phyloP scores from a whole-genome alignment of 768 basidiomycete species.

The Mycena epipterygia region DNA sequence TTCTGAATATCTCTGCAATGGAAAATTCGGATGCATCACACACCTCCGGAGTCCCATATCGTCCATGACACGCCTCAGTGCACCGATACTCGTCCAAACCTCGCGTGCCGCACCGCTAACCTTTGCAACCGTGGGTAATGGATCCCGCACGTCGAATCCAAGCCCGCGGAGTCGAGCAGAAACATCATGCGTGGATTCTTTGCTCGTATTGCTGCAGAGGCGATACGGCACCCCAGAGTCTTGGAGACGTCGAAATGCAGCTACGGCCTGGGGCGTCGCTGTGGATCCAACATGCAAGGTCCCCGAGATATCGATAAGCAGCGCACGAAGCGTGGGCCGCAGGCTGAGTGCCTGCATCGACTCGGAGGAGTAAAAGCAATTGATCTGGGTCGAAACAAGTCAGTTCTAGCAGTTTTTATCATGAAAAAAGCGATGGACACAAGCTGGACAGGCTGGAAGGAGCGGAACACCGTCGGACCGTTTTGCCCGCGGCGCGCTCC shows the following conservation, averaged over 20 bases:
- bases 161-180: conserved; percentile 58
- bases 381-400: too few relatives aligned
- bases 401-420: too few relatives aligned
- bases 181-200: conserved; percentile 66
- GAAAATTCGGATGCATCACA: neutral
- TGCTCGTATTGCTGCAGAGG: conserved; percentile 79
- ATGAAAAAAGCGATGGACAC: too few relatives aligned
- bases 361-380: too few relatives aligned
- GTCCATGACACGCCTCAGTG: conserved; percentile 62
- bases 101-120: conserved; percentile 42
- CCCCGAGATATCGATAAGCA: conserved; percentile 79
- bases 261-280: conserved; percentile 63
- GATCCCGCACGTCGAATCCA: conserved; percentile 60
- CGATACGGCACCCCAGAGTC: conserved; percentile 57
- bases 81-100: conserved; percentile 76
- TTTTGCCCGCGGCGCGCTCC: too few relatives aligned
- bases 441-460: too few relatives aligned
- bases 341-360: too few relatives aligned
- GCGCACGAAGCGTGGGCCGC: conserved; percentile 58
- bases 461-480: too few relatives aligned
- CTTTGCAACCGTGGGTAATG: conserved; percentile 8
- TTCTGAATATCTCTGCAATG: conserved; percentile 19
- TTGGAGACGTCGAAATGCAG: conserved; percentile 57
- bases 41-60: conserved; percentile 58
- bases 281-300: conserved; percentile 69